Base-by-base conservation (phyloP, 2,329 filamentous ascomycete species). In the Chaetomium strumarium region DNA sequence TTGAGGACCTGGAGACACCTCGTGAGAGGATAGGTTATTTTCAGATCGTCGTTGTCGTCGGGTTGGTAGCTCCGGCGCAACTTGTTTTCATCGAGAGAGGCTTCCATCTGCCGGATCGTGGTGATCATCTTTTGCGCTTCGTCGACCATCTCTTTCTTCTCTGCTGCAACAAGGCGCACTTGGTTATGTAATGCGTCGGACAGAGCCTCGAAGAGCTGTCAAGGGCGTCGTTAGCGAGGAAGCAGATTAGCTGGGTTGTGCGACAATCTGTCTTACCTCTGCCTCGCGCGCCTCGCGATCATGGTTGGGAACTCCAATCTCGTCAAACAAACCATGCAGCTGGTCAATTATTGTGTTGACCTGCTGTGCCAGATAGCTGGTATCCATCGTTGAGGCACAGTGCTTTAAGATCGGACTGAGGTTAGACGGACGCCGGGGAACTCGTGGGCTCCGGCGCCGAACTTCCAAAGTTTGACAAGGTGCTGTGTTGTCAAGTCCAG, bases 241-340 rank as follows among this genome's bases (percentile, higher is more conserved):
- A 6, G 17, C 20, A 5, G 31, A 34, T 31, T 53, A 12, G 44
- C 37, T 37, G 31, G 14, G 38, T 48, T 39, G 39, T 36, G 49
- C 55, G 55, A 46, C 64, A 6, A 24, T 11, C 1, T 36, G 10
- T 39, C 79, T 66, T 75, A 95, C 91, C 83, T 96, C 90, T 67
- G 88, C 81, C 68, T 97, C 92, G 64, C 93, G 81, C 46, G 82
- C 79, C 67, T 97, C 90, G 65, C 93, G 87, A 70, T 97, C 93
- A 83, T 96, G 90, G 65, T 76, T 83, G 29, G 92, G 83, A n/a
- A 99, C 88, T 54, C 93, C 93, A 65, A 99, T 99, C 68, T 99
- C 92, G 69, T 99, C 93, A 66, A 96, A 99, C 53, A 97, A 81
- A 60, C 87, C 88, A 72, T 97, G 92, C 56, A 99, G 80, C 72